Evolutionary conservation across 768 basidiomycete species (phyloP).

Genomic region (Suillus paluster): DNA sequence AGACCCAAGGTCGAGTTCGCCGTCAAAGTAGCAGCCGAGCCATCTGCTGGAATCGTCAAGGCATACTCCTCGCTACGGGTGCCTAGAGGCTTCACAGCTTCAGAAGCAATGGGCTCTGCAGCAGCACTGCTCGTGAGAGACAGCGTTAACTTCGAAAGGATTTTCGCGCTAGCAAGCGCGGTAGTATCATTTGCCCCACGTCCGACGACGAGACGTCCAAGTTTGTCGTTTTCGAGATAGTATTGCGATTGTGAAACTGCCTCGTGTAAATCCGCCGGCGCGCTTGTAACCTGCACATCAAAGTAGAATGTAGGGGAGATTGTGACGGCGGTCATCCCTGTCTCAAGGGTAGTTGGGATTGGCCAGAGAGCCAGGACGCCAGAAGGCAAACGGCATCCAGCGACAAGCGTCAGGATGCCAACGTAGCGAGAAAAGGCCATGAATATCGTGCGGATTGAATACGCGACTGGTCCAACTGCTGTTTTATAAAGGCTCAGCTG

Average conservation of each 20-base stretch:
- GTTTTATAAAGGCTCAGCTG: background rate
- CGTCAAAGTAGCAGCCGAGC: conserved; percentile 37
- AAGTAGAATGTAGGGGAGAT: conserved; percentile 33
- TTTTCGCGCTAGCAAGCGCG: conserved; percentile 28
- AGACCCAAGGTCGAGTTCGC: conserved; percentile 54
- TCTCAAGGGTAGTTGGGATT: conserved; percentile 29
- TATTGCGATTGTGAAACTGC: conserved; percentile 37
- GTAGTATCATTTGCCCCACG: conserved; percentile 38
- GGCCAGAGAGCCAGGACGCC: conserved; percentile 35
- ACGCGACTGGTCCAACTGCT: background rate
- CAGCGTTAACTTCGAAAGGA: conserved; percentile 32
- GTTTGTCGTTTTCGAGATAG: conserved; percentile 41
- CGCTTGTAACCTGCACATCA: conserved; percentile 22
- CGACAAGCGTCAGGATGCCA: conserved; percentile 16
- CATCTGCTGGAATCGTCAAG: conserved; percentile 43
- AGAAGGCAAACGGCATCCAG: conserved; percentile 5
- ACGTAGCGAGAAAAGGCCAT: conserved; percentile 12
- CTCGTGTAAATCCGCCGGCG: conserved; percentile 38
- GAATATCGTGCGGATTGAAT: background rate
- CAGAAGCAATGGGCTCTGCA: too few species aligned
- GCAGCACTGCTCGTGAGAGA: conserved; percentile 22
- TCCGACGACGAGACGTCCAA: conserved; percentile 45
- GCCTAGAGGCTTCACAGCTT: too few species aligned
- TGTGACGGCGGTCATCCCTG: conserved; percentile 30
- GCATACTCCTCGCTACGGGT: too few species aligned